Conservation (phyloP, 2,329 filamentous ascomycete species). For the Neonectria coccinea region DNA sequence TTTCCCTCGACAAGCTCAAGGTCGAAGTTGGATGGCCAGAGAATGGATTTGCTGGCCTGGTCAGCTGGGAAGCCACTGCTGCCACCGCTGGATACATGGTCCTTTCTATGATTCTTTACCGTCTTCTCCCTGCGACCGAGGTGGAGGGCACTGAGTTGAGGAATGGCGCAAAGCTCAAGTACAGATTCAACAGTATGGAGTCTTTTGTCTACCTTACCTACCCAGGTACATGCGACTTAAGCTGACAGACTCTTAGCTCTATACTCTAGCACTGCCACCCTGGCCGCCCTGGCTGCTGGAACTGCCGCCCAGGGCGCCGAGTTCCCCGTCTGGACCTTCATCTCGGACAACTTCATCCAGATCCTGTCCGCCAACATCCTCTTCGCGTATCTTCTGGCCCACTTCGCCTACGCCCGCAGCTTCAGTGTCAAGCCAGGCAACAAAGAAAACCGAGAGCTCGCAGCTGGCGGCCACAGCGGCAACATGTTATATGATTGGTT, state of each 20-base stretch:
- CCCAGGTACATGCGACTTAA: slow-evolving; percentile 20
- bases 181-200: slow-evolving; percentile 80
- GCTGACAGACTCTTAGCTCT: slow-evolving; percentile 67
- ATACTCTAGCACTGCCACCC: slow-evolving; percentile 77
- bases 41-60: slow-evolving; percentile 76
- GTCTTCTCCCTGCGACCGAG: slow-evolving; percentile 79
- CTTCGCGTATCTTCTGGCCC: slow-evolving; percentile 78
- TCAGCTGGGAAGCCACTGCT: slow-evolving; percentile 75
- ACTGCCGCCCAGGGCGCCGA: slow-evolving; percentile 82
- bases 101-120: slow-evolving; percentile 79
- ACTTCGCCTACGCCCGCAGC: slow-evolving; percentile 83
- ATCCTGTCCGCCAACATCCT: slow-evolving; percentile 86
- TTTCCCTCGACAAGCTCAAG: slow-evolving; percentile 80
- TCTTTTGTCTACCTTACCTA: slow-evolving; percentile 32
- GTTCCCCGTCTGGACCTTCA: slow-evolving; percentile 91
- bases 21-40: slow-evolving; percentile 84
- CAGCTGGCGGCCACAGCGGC: slow-evolving; percentile 82
- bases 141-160: slow-evolving; percentile 76
- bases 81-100: slow-evolving; percentile 83
- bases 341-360: slow-evolving; percentile 90
- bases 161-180: slow-evolving; percentile 80
- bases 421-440: slow-evolving; percentile 86
- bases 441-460: slow-evolving; percentile 78
- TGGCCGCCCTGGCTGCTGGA: slow-evolving; percentile 78
- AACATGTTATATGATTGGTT: slow-evolving; percentile 96